phyloP scores from a whole-genome alignment of 176 grass and related monocot species.

The Oryza officinalis region DNA sequence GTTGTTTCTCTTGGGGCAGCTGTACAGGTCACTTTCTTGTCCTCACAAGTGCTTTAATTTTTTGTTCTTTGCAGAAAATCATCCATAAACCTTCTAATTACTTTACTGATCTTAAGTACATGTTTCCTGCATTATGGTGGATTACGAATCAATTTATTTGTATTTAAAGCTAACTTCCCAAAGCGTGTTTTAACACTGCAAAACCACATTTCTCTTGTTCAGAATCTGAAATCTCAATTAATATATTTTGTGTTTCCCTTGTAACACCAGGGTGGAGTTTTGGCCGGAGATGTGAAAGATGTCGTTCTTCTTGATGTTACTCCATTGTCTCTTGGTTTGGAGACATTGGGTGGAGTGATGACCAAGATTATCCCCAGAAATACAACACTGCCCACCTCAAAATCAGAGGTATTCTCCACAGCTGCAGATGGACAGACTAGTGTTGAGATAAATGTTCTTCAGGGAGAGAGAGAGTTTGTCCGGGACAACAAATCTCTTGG shows the following conservation, averaged over 20 bases:
- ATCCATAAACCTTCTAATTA: not conserved
- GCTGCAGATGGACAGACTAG: constrained; percentile 93
- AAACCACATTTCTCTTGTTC: not conserved
- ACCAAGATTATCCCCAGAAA: constrained; percentile 99
- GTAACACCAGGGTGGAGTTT: constrained; percentile 69
- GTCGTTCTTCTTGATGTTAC: constrained; percentile 93
- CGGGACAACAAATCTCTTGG: constrained; percentile 95
- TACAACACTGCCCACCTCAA: constrained; percentile 90
- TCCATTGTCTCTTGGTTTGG: constrained; percentile 89
- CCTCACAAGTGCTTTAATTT: constrained; percentile 1
- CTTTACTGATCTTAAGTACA: not conserved
- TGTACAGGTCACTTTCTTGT: constrained; percentile 68
- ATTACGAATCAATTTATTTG: not conserved
- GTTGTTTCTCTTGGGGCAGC: constrained; percentile 97
- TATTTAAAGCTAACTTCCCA: not conserved
- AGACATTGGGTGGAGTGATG: constrained; percentile 97
- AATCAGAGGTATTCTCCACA: constrained; percentile 99
- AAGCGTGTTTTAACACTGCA: not conserved
- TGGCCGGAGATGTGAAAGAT: constrained; percentile 95
- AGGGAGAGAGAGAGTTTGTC: constrained; percentile 97
- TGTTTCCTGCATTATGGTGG: not conserved
- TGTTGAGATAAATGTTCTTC: constrained; percentile 96
- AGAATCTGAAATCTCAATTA: constrained; percentile 13
- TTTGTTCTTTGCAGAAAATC: not conserved
- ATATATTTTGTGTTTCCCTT: constrained; percentile 30